Base-by-base conservation (phyloP, 2,329 filamentous ascomycete genomes). In the Podosphaera fusca region DNA sequence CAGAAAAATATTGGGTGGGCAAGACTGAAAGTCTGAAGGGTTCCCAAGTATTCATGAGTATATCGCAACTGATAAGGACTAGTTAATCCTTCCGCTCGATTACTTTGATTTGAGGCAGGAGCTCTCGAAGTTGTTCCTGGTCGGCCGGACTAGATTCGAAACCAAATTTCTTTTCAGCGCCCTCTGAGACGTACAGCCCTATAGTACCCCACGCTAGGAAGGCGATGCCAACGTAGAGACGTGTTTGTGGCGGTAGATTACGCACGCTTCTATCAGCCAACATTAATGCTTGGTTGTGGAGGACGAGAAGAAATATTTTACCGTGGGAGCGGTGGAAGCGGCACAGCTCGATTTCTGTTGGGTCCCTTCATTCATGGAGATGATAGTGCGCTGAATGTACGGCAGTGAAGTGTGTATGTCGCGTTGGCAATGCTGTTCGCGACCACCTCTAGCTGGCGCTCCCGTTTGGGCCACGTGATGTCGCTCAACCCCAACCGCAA, bases 121-220 rank as follows among this genome's bases (percentile, higher is more conserved):
- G 69, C 55, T 74, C 74, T 54, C 79, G 74, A 60, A 94, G 68
- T 10, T 77, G 77, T 59, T 80, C 78, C 67, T 80, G 82, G 66
- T 94, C 87, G 65, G 84, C 74, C 60, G 86, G 80, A 0, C 80
- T 83, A 1, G 88, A 79, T 45, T 77, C 80, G 68, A 87, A 77
- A 5, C 84, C 85, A 59, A 89, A 76, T 47, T 76, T 80, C 66
- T 84, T 77, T 70, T 90, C 88, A 14, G 83, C 80, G 58, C 75
- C 74, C 66, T 90, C 84, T 4, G 84, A 80, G 21, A 85, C 66
- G 66, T 83, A 82, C n/a, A 92, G 74, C 14, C 87, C 89, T 46
- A 80, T 71, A 46, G 74, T 71, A 12, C 86, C 87, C 79, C 87
- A 95, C 38, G 78, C 78, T 65, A 95, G 79, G 62, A 94, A 70